Base-by-base conservation (phyloP, 164 flowering plant genomes). In the Vitis amurensis region DNA sequence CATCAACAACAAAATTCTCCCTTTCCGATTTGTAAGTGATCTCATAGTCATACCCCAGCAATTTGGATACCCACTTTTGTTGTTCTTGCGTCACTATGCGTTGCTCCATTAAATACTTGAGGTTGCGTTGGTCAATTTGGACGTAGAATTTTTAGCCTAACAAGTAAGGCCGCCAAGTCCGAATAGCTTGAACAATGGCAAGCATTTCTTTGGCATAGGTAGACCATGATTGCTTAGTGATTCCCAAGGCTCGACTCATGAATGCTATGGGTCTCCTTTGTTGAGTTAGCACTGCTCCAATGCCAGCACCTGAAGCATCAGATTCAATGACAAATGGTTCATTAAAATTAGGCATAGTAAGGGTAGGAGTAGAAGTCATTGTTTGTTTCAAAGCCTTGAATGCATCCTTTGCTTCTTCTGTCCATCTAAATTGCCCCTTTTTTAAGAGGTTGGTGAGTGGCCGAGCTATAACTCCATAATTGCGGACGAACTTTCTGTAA, bases 261-360 rank as follows among this genome's bases (percentile, higher is more conserved):
- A 47, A 68, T 3, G 71, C 55, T 8, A 68, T n/a, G 0, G 70
- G 70, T 2, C 15, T 1, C 6, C 29, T 44, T 1, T 68, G 23
- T 15, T 68, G n/a, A 23, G 19, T 29, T 1, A 68, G 4, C 0
- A 68, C 50, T 3, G 37, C 70, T 47, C 61, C 68, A 4, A 68
- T 5, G 1, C 50, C 70, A 8, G 3, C 14, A 0, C 29, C 55
- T 4, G 53, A 57, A 2, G 63, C 70, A 49, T 68, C 52, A 6
- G 48, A 12, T 13, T 68, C 63, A 19, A 68, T 15, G 10, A 11
- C 12, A 49, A 68, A 68, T 3, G 61, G 62, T 16, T 53, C n/a
- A 8, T 17, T 0, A 17, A 68, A 68, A 11, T 68, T 16, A 9
- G 55, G 64, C 4, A 69, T 2, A 2, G 65, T 49, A 3, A 59